Evolutionary conservation across 352 stramenopile genomes (phyloP), one percentile per base, ranked within the genome.

Genomic region (Albugo candida): DNA sequence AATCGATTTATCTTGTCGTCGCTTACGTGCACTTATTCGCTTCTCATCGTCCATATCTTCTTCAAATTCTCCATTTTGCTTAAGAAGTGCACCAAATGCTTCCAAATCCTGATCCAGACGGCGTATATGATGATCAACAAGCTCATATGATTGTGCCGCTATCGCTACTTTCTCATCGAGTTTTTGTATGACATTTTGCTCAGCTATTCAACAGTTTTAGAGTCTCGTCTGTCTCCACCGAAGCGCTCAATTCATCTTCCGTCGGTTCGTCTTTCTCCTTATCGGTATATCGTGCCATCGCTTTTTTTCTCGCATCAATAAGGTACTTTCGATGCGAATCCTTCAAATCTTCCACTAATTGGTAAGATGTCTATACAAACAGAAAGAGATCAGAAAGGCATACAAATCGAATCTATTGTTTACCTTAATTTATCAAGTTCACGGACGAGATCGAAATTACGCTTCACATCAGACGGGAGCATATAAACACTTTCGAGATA

Each of bases 401-500:
- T 8, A 10, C 38, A 43, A 24, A 19, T 43, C 8, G 38, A 8
- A 10, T 3, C 17, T 43, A 10, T 24, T 8, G 8, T n/a, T 10
- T 41, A 11, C n/a, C 45, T 38, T 36, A 85, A 73, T 71, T 87
- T 84, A 60, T 91, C 77, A 11, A 91, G 60, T 59, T 91, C 77
- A 16, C 77, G 72, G 72, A 91, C 87, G 47, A 91, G 72, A 43
- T 91, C 77, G 49, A 91, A 91, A 64, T 91, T 91, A 54, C 77
- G 74, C 63, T 91, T 91, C 58, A 91, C 69, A 66, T 91, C 77
- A 39, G 77, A 85, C 55, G 77, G 77, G 39, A 91, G 71, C 72
- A 87, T 80, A 62, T 87, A 87, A 67, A 91, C 87, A 60, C 69
- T 87, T 71, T 91, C 77, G 19, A 91, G 58, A 45, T 73, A 87